These are phyloP conservation scores for Mycena indigotica DNA, from an alignment of 768 basidiomycete genomes.

Conservation along the genomic window DNA sequence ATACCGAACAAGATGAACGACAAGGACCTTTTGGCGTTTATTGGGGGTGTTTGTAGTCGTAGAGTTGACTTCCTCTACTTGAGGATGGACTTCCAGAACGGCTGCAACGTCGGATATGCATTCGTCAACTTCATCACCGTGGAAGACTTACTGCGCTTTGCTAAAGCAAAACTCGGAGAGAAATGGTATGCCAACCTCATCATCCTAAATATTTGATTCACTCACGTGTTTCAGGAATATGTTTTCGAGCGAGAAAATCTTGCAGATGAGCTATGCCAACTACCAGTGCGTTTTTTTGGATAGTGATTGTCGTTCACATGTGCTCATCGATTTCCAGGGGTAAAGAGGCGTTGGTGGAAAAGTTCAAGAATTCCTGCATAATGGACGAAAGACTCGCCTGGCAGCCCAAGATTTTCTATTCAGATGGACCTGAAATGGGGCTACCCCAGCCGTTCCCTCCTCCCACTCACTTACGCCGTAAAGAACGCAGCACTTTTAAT, in stretches of 20 bases:
- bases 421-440: slow-evolving; percentile 73
- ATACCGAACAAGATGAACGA: slow-evolving; percentile 92
- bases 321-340: slow-evolving; percentile 58
- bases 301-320: too few relatives aligned
- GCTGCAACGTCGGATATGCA: slow-evolving; percentile 79
- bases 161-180: slow-evolving; percentile 70
- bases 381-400: slow-evolving; percentile 86
- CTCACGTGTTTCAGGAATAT: slow-evolving; percentile 65
- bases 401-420: slow-evolving; percentile 85
- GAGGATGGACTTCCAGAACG: slow-evolving; percentile 83
- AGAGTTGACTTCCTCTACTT: slow-evolving; percentile 87
- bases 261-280: slow-evolving; percentile 91
- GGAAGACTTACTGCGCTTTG: slow-evolving; percentile 74
- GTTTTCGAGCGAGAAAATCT: slow-evolving; percentile 88
- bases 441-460: slow-evolving; percentile 79
- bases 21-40: slow-evolving; percentile 67
- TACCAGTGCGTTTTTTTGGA: slow-evolving; percentile 74
- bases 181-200: slow-evolving; percentile 65
- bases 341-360: slow-evolving; percentile 87
- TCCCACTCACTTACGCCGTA: slow-evolving; percentile 78
- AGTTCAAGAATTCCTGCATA: slow-evolving; percentile 83
- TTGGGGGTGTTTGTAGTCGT: slow-evolving; percentile 71
- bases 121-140: slow-evolving; percentile 90
- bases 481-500: slow-evolving; percentile 81
- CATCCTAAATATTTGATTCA: background rate